Evolutionary conservation across 257 asterid species (phyloP).

Genomic region (Agastache rugosa): DNA sequence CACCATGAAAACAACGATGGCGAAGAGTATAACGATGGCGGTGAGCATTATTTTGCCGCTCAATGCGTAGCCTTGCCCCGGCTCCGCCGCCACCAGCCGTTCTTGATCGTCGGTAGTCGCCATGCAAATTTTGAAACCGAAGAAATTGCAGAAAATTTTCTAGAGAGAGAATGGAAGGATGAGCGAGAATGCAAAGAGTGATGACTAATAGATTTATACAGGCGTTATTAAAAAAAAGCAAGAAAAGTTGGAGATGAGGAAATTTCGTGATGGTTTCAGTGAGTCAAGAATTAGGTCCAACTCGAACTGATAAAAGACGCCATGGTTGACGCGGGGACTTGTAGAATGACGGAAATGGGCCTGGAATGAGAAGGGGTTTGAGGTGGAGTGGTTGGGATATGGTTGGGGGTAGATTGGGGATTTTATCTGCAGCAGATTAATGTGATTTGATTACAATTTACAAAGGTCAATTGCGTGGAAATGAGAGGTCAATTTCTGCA

Average conservation of each 20-base stretch:
- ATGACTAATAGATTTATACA: slow-evolving; percentile 17
- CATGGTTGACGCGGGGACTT: slow-evolving; percentile 60
- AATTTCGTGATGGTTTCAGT: slow-evolving; percentile 61
- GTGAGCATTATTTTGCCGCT: slow-evolving; percentile 79
- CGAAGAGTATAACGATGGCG: slow-evolving; percentile 61
- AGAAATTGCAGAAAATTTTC: background rate
- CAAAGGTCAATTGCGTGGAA: slow-evolving; percentile 28
- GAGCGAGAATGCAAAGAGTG: background rate
- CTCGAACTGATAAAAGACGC: slow-evolving; percentile 42
- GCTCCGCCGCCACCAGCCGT: background rate
- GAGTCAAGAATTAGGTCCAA: slow-evolving; percentile 41
- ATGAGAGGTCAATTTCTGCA: slow-evolving; percentile 29
- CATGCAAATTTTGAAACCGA: slow-evolving; percentile 12
- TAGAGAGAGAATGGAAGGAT: background rate
- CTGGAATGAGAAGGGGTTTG: slow-evolving; percentile 1
- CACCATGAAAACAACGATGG: slow-evolving; percentile 63
- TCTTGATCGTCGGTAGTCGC: background rate
- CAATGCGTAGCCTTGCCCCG: slow-evolving; percentile 49
- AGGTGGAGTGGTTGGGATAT: slow-evolving; percentile 26
- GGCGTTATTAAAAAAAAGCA: background rate
- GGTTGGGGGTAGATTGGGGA: slow-evolving; percentile 1
- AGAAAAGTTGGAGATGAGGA: slow-evolving; percentile 37
- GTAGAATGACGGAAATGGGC: slow-evolving; percentile 49
- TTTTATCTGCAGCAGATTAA: background rate
- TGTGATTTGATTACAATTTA: slow-evolving; percentile 15